Evolutionary conservation across 2,329 filamentous ascomycete species (phyloP).

Genomic region (Aspergillus versicolor): DNA sequence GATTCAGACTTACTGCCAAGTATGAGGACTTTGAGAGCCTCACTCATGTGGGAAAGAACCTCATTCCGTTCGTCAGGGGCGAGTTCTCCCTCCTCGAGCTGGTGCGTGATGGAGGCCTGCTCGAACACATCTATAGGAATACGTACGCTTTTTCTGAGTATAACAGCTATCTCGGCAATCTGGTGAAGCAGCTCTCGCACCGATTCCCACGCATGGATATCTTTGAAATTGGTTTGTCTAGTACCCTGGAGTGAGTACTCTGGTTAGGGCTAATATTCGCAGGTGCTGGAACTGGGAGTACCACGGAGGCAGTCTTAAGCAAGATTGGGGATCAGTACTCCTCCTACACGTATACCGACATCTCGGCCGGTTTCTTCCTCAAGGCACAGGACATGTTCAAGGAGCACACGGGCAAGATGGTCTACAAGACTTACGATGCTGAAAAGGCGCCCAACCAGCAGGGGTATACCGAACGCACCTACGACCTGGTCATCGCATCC

Average conservation of each 20-base stretch:
- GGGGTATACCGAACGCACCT: slow-evolving; percentile 29
- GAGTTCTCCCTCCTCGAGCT: neutral
- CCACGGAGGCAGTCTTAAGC: slow-evolving; percentile 39
- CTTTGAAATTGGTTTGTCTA: slow-evolving; percentile 37
- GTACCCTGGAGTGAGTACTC: slow-evolving; percentile 9
- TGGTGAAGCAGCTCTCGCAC: slow-evolving; percentile 38
- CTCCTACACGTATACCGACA: slow-evolving; percentile 49
- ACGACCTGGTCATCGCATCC: slow-evolving; percentile 39
- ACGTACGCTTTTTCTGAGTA: slow-evolving; percentile 16
- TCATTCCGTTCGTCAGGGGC: neutral
- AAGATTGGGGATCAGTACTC: slow-evolving; percentile 27
- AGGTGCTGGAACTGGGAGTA: slow-evolving; percentile 47
- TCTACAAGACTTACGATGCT: slow-evolving; percentile 32
- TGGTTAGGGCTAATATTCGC: slow-evolving; percentile 30
- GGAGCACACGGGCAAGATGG: slow-evolving; percentile 23
- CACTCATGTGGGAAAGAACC: neutral
- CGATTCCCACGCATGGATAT: slow-evolving; percentile 46
- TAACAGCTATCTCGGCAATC: slow-evolving; percentile 11
- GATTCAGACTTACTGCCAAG: neutral
- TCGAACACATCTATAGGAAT: slow-evolving; percentile 14
- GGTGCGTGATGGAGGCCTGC: neutral
- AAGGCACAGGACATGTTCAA: slow-evolving; percentile 31
- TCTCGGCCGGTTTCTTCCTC: slow-evolving; percentile 45
- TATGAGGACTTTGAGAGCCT: neutral
- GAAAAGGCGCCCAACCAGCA: slow-evolving; percentile 31